Evolutionary conservation across 306 rosid species (phyloP).

Genomic region (Pyrus bretschneideri): DNA sequence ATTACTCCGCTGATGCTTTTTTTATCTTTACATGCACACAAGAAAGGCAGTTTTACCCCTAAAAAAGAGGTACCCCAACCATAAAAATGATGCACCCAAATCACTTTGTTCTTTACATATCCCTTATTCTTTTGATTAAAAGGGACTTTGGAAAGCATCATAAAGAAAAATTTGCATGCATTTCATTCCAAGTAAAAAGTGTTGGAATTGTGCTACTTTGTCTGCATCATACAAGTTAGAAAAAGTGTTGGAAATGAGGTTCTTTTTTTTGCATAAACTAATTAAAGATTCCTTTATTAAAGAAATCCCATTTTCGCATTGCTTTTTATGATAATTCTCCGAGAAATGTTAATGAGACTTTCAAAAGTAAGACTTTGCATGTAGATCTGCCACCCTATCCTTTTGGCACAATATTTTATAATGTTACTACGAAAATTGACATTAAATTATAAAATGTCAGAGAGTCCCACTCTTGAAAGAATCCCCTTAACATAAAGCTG

Average conservation of each 20-base stretch:
- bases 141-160: constrained; percentile 30
- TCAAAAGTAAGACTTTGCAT: no score
- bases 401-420: no score
- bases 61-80: constrained; percentile 7
- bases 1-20: neutral
- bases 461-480: no score
- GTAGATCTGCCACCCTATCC: no score
- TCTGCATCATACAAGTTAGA: constrained; percentile 34
- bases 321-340: neutral
- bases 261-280: constrained; percentile 32
- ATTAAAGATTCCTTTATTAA: constrained; percentile 39
- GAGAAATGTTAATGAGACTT: no score
- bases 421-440: no score
- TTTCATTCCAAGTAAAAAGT: constrained; percentile 17
- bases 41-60: neutral
- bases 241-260: constrained; percentile 37
- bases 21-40: neutral
- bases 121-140: constrained; percentile 18
- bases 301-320: constrained; percentile 25
- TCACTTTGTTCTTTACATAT: constrained; percentile 3
- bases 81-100: constrained; percentile 7
- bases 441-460: no score
- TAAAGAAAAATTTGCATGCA: constrained; percentile 34
- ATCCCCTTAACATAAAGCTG: neutral
- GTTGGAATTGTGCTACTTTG: constrained; percentile 39